phyloP scores from a whole-genome alignment of 2,329 filamentous ascomycete species.

The Colletotrichum sp. region DNA sequence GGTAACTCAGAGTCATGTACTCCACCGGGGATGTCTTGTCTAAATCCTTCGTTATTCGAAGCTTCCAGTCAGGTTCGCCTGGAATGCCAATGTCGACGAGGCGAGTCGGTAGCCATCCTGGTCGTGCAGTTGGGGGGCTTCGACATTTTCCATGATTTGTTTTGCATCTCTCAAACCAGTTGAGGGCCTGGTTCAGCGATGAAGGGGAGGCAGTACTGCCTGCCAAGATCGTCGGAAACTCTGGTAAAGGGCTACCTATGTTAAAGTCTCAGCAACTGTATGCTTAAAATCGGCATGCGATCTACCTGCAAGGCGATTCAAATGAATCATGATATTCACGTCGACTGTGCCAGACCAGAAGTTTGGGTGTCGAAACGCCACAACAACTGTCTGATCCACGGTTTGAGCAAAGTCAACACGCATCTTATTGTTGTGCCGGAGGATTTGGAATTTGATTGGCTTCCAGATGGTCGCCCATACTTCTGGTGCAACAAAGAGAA shows the following conservation, averaged over 20 bases:
- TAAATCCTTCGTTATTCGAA: background rate
- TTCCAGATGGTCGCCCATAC: background rate
- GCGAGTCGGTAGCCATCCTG: background rate
- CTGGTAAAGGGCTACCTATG: background rate
- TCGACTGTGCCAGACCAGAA: background rate
- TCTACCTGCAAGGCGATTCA: background rate
- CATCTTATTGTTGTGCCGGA: background rate
- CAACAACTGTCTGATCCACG: background rate
- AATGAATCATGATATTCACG: background rate
- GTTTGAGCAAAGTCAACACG: background rate
- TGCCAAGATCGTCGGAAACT: background rate
- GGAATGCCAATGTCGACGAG: background rate
- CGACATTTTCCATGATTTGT: background rate
- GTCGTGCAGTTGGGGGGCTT: background rate
- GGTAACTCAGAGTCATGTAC: background rate
- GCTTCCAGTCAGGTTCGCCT: background rate
- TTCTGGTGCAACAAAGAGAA: background rate
- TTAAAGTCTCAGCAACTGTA: accelerated
- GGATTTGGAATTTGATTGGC: background rate
- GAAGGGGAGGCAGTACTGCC: background rate
- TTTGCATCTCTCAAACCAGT: background rate
- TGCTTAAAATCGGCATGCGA: accelerated
- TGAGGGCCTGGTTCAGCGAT: background rate
- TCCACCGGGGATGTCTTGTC: background rate
- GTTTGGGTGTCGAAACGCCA: background rate